Base-by-base conservation (phyloP, 345 rosid species). In the Lumnitzera littorea region DNA sequence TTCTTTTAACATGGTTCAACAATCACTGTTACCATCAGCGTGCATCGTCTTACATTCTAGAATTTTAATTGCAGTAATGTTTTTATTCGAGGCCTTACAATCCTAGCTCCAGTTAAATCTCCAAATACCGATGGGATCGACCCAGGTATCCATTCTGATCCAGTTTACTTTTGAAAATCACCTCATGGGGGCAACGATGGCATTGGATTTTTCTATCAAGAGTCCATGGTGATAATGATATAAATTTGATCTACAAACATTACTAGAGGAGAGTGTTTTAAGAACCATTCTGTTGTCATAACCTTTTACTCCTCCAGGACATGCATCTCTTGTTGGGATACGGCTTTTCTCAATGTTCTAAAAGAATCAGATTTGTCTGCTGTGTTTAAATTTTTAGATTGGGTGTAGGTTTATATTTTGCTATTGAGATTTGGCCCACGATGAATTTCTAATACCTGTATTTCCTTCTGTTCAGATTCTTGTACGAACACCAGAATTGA, bases 401-500 rank as follows among this genome's bases (percentile, higher is more conserved):
- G 59, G 59, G 17, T 56, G 8, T 15, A 56, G 31, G 59, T n/a
- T 4, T 24, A 2, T 56, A 31, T 24, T 56, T 56, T 43, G 23
- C 46, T 41, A 15, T 25, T n/a, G 24, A 57, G 36, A 25, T 13
- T 62, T n/a, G 4, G n/a, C n/a, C 20, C 11, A n/a, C 8, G 52
- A 29, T 46, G 12, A 12, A 16, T 29, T 52, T 41, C 27, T 16
- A 9, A n/a, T 24, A 43, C 23, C 50, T 20, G 48, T 57, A 15
- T 49, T n/a, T 50, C 24, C 24, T 13, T 46, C 11, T 11, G 54
- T 48, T 20, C 84, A 91, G 98, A 91, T 76, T 91, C 98, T 5
- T 91, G 98, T 75, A 89, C 95, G 4, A 91, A 91, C 75, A 74
- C 78, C 4, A 83, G 77, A 48, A 91, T 91, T 54, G 95, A 91